Base-by-base conservation (phyloP, 192 early-diverging fungal genomes). In the Thamnidium elegans region DNA sequence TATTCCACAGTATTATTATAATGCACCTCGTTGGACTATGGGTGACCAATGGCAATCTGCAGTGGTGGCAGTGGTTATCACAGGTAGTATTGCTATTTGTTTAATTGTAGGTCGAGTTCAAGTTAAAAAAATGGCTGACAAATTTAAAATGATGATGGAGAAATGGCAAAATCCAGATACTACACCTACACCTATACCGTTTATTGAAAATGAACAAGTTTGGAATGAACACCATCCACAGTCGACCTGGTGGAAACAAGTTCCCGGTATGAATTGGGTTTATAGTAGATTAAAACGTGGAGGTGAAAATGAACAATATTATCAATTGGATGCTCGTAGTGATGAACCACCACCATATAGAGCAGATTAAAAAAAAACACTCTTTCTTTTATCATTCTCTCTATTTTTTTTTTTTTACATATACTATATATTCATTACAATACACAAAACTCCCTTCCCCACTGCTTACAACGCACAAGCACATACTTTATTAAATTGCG, bases 1-100 rank as follows among this genome's bases (percentile, higher is more conserved):
- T 61, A 47, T 64, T 36, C 43, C 58, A 7, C 36, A 48, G 11
- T 61, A 53, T 47, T 21, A 23, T 14, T 59, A 59, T 44, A 45
- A 45, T 7, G 43, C 52, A 19, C 32, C 72, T 48, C 51, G 45
- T 17, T 69, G 63, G 67, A 65, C 66, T 2, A 26, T 69, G 56
- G 72, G 72, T 15, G 59, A 74, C 4, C 58, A 74, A 23, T 69
- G 67, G 67, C 48, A 62, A 17, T 13, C 56, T 20, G 67, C 63
- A 6, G 31, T 54, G 0, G 15, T 55, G 20, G 72, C 72, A 4
- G 63, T 69, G 2, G 7, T 65, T n/a, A 48, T 69, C n/a, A 74
- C 72, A 17, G 71, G 66, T 20, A 30, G 44, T 1, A 10, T 54
- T 32, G 66, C 50, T 26, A 59, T 61, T 30, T 65, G 66, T 59